Conservation (phyloP, 306 rosid genomes). For the Glycyrrhiza uralensis region DNA sequence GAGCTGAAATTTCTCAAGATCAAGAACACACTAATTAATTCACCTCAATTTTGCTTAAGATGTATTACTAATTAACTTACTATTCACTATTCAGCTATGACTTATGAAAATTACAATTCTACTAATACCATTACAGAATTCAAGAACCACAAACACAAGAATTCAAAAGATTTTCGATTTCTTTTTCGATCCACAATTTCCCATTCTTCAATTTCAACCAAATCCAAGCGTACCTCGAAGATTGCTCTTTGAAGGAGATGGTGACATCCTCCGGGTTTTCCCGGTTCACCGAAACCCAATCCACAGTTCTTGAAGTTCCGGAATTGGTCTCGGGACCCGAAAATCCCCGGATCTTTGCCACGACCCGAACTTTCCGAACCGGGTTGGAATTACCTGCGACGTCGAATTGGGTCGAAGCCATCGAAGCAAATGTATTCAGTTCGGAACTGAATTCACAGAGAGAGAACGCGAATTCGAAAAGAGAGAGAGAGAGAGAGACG, state of each 20-base stretch:
- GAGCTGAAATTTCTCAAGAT: conserved; percentile 3
- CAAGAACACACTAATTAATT: neutral
- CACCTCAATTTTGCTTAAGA: neutral
- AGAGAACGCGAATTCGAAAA: neutral
- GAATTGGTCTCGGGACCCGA: conserved; percentile 23
- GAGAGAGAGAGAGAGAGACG: neutral
- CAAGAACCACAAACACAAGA: neutral
- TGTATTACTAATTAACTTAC: no score
- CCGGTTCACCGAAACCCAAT: conserved; percentile 59
- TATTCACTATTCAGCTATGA: neutral
- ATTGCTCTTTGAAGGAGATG: conserved; percentile 54
- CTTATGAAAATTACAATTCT: neutral
- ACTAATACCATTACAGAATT: neutral
- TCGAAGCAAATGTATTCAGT: neutral
- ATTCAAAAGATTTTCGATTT: neutral
- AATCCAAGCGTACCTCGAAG: conserved; percentile 46
- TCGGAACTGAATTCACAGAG: neutral
- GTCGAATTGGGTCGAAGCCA: conserved; percentile 45
- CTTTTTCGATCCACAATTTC: neutral
- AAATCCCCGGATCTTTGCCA: conserved; percentile 51
- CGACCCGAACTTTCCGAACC: conserved; percentile 47
- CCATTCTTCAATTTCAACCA: neutral
- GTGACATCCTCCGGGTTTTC: conserved; percentile 44
- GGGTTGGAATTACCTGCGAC: neutral
- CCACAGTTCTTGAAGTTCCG: conserved; percentile 17